phyloP scores from a whole-genome alignment of 805 yeast genomes.

The Yarrowia yakushimensis region DNA sequence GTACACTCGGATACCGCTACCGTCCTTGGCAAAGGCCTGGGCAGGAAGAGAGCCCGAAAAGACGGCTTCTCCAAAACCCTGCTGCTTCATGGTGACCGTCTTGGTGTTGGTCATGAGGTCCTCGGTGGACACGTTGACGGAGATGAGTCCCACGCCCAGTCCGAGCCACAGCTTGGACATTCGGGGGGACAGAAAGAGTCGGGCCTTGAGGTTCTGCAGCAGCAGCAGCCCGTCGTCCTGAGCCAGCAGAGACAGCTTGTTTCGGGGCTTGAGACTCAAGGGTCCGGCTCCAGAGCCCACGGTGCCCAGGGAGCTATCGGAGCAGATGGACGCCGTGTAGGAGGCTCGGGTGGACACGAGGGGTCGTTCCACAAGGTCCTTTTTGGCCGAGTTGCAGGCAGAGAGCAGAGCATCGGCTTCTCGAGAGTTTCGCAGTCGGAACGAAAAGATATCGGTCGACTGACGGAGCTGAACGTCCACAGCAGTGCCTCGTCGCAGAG shows the following conservation, averaged over 20 bases:
- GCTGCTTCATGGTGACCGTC: conserved; percentile 23
- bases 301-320: conserved; percentile 9
- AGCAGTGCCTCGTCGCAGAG: conserved; percentile 24
- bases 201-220: conserved; percentile 18
- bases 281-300: background rate
- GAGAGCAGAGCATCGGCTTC: conserved; percentile 17
- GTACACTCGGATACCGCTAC: conserved; percentile 16
- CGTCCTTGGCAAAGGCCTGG: conserved; percentile 22
- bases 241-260: conserved; percentile 20
- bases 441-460: conserved; percentile 13
- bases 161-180: conserved; percentile 22
- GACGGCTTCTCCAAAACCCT: conserved; percentile 19
- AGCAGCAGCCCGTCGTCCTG: conserved; percentile 17
- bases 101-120: conserved; percentile 17
- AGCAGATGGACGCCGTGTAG: conserved; percentile 18
- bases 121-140: conserved; percentile 17
- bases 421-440: conserved; percentile 22
- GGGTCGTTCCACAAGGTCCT: conserved; percentile 19
- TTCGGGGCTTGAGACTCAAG: conserved; percentile 14
- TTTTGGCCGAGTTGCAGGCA: conserved; percentile 17
- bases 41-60: conserved; percentile 9
- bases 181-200: conserved; percentile 14
- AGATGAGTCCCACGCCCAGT: background rate
- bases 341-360: background rate
- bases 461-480: conserved; percentile 25